Evolutionary conservation across 2,329 filamentous ascomycete species (phyloP), one percentile per base, ranked within the genome.

Genomic region (Elsinoe ampelina): DNA sequence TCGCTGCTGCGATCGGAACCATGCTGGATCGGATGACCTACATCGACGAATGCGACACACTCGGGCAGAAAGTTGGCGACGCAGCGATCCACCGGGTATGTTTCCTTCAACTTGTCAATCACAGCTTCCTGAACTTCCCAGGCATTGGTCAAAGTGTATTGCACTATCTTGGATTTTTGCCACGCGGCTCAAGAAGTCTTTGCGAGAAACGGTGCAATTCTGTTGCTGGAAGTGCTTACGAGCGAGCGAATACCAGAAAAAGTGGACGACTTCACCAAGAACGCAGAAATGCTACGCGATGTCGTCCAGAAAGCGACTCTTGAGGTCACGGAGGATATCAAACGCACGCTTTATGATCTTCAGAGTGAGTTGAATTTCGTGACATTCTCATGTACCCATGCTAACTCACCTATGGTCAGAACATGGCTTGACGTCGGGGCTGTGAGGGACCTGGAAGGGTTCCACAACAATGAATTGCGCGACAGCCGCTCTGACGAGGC

Each of bases 21-120:
- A 54, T 54, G 50, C 50, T 54, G 19, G 50, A 54, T 19, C 32
- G 38, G 3, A 54, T 54, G 4, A 6, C 50, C 13, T 54, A 54
- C 34, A 54, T 54, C 20, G 50, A 54, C 17, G 50, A 39, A 8
- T 54, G 50, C 19, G 50, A 54, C 50, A 39, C 50, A 38, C 50
- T 54, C 11, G 50, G 50, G 12, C 32, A 54, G 19, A 54, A 39
- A 39, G 34, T 26, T 3, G 34, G 17, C 13, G 17, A 19, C 8
- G 20, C 36, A 2, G 30, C 36, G 8, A 54, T 54, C 5, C 50
- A 54, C 15, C n/a, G 17, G 20, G 50, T 54, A 26, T 10, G 30
- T 36, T n/a, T 20, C 12, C 11, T 15, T 7, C 19, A 51, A 5
- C 12, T 6, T 19, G 2, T 19, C 10, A n/a, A 7, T 15, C 5